Percentiles rank a stretch among this genome's conserved stretches.
Evolutionary conservation across 2,329 filamentous ascomycete species (phyloP).

Genomic region (Plectosphaerella sp.): DNA sequence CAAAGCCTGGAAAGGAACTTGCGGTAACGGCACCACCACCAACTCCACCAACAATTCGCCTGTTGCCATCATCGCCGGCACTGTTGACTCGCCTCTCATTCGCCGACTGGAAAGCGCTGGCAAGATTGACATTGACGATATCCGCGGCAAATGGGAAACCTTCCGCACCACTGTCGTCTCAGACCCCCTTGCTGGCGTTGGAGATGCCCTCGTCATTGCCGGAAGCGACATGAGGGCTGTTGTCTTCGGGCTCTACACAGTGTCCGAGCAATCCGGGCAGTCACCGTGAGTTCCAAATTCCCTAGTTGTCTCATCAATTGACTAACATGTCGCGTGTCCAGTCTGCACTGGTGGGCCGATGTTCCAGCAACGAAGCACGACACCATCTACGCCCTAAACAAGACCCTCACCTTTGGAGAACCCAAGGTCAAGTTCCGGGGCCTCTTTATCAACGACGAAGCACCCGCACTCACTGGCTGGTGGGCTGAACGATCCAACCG

Average conservation of each 20-base stretch:
- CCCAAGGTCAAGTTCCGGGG: conserved; percentile 57
- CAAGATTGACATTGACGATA: conserved; percentile 15
- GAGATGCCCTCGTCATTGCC: conserved; percentile 48
- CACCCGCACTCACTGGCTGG: conserved; percentile 17
- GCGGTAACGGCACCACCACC: neutral
- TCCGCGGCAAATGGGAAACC: conserved; percentile 49
- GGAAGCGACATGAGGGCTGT: conserved; percentile 56
- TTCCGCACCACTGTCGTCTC: conserved; percentile 44
- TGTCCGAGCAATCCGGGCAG: conserved; percentile 58
- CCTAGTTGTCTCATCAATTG: no score
- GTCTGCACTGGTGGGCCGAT: conserved; percentile 58
- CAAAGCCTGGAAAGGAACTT: neutral
- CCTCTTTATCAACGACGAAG: conserved; percentile 56
- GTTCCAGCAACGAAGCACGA: conserved; percentile 41
- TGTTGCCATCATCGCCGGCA: conserved; percentile 5
- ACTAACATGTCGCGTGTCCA: conserved; percentile 5
- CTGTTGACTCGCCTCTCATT: conserved; percentile 14
- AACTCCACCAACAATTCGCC: neutral
- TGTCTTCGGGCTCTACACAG: conserved; percentile 55
- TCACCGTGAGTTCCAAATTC: conserved; percentile 33
- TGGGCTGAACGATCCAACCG: conserved; percentile 4
- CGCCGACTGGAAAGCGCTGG: conserved; percentile 9
- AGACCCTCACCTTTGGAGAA: conserved; percentile 31
- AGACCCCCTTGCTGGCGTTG: conserved; percentile 34
- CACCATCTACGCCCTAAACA: conserved; percentile 41